These are phyloP conservation scores for Populus hybrid DNA, from an alignment of 441 rosid genomes.

Conservation along the genomic window DNA sequence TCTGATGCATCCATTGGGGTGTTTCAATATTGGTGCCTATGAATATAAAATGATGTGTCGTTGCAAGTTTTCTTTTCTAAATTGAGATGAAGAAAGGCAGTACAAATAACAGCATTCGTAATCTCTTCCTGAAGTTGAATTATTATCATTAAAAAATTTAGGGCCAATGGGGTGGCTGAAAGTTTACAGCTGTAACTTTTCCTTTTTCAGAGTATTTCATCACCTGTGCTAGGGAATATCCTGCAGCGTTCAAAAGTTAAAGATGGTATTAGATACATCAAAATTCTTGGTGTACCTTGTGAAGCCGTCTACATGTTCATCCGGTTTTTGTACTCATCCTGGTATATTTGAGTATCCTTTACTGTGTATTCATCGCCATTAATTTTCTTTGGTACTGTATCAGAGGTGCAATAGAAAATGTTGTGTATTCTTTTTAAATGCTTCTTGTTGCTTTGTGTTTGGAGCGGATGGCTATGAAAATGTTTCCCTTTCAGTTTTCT, in stretches of 20 bases:
- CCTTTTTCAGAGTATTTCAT: conserved; percentile 46
- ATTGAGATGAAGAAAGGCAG: not conserved
- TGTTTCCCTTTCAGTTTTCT: not conserved
- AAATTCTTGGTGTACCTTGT: conserved; percentile 59
- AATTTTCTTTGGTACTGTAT: not conserved
- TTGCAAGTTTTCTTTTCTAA: not conserved
- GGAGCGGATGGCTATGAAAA: not conserved
- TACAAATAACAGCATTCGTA: too few species aligned
- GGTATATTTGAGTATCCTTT: conserved; percentile 31
- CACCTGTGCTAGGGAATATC: conserved; percentile 46
- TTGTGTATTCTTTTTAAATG: not conserved
- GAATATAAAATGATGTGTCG: not conserved
- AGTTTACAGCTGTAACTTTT: conserved; percentile 9
- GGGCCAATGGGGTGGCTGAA: not conserved
- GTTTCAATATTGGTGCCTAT: not conserved
- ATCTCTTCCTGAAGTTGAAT: not conserved
- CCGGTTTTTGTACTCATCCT: conserved; percentile 79
- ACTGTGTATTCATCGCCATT: not conserved
- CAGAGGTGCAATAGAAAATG: not conserved
- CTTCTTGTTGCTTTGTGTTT: not conserved
- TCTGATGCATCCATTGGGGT: not conserved
- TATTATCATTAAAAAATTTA: not conserved
- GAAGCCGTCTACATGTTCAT: conserved; percentile 56
- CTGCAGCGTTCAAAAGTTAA: conserved; percentile 40
- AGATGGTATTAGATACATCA: conserved; percentile 44